Base-by-base conservation (phyloP, 441 rosid species). In the Syzygium syzygioides region DNA sequence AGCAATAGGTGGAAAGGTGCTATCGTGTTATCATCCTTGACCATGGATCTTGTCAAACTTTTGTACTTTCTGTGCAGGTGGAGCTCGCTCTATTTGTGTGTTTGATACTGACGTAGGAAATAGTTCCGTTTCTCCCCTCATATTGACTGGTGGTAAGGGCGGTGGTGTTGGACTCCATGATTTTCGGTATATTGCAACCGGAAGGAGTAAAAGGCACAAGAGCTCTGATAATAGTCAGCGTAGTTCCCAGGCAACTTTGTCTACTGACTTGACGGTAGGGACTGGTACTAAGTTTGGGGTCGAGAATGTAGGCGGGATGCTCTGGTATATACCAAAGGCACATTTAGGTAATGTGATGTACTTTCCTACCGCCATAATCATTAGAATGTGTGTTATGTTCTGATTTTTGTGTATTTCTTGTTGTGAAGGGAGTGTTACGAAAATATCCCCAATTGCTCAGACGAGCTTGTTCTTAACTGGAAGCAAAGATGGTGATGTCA, bases 261-360 rank as follows among this genome's bases (percentile, higher is more conserved):
- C 86, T 88, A 50, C 91, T n/a, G 91, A 92, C 66, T 84, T 12
- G 85, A 93, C 83, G 41, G 53, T 92, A 30, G 94, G 92, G 60
- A 86, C 60, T n/a, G 91, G 86, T 48, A 90, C 88, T 86, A 94
- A 93, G 88, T 87, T 91, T 20, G 92, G 92, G 37, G 95, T 94
- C 79, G 98, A 95, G 91, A 95, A 95, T 92, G 91, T 86, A 56
- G 93, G 93, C 55, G 99, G 99, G 90, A 98, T 98, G 99, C 96
- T 98, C 86, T 98, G 99, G 99, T 95, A 98, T 91, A 93, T 98
- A 90, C 98, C 99, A 87, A 98, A 98, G 93, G 98, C 99, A 89
- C 99, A 96, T 94, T 93, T 91, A 95, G 99, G 99, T 96, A 93
- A 55, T 86, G 23, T 52, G 87, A 53, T 53, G 66, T 76, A 60